phyloP scores from a whole-genome alignment of 2,329 filamentous ascomycete genomes.

The Penicillium sp. region DNA sequence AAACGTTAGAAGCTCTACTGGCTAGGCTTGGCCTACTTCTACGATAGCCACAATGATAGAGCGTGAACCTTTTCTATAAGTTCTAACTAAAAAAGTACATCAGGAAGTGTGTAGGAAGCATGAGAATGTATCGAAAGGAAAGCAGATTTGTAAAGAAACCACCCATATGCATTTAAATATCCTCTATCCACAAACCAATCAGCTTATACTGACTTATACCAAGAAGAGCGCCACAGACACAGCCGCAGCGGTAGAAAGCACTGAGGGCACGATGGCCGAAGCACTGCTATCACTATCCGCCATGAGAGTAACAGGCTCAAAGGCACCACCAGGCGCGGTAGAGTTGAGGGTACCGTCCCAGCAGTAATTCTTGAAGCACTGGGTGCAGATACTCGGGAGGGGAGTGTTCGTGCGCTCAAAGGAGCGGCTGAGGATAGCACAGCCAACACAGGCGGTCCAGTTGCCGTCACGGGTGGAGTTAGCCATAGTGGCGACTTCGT shows the following conservation, averaged over 20 bases:
- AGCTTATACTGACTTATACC: conserved; percentile 1
- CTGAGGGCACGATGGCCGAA: conserved; percentile 8
- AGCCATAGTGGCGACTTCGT: conserved; percentile 73
- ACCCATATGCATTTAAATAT: background rate
- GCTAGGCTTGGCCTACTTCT: too few species aligned
- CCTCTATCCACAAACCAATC: background rate
- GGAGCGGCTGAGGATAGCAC: conserved; percentile 74
- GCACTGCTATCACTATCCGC: conserved; percentile 6
- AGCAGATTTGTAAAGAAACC: too few species aligned
- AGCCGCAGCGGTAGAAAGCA: conserved; percentile 12
- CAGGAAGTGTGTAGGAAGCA: background rate
- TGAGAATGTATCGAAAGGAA: background rate
- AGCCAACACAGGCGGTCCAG: conserved; percentile 82
- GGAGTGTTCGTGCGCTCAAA: conserved; percentile 64
- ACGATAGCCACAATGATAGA: too few species aligned
- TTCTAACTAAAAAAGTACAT: background rate
- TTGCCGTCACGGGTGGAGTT: conserved; percentile 68
- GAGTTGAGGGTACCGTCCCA: conserved; percentile 72
- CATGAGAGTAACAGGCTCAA: conserved; percentile 37
- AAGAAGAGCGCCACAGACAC: conserved; percentile 12
- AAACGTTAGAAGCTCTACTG: too few species aligned
- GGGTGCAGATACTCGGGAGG: conserved; percentile 65
- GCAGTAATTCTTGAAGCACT: conserved; percentile 80
- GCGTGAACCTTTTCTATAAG: too few species aligned
- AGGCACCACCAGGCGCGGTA: conserved; percentile 33